A percentile compares a stretch with the other conserved stretches of the same genome.
phyloP scores from a whole-genome alignment of 345 rosid genomes.

The Sonneratia alba region DNA sequence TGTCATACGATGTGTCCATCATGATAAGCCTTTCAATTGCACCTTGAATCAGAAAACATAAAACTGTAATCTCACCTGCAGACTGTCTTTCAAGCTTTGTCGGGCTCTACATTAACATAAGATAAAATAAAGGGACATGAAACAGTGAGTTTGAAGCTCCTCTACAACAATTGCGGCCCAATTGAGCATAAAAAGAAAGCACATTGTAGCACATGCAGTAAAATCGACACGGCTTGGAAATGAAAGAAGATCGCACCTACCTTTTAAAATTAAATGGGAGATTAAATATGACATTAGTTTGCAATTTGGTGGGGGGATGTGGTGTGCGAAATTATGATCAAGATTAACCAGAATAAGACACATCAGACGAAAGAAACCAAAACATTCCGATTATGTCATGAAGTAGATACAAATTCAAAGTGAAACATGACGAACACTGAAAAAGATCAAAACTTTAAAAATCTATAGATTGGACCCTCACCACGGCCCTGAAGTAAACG shows the following conservation, averaged over 20 bases:
- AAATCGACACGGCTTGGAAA: background rate
- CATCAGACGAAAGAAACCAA: background rate
- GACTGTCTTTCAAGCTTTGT: background rate
- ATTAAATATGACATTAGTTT: background rate
- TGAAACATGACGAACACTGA: background rate
- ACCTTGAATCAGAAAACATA: slow-evolving; percentile 31
- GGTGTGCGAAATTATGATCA: too few species aligned
- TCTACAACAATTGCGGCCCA: background rate
- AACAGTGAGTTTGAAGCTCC: background rate
- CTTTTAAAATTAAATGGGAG: background rate
- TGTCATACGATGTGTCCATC: slow-evolving; percentile 89
- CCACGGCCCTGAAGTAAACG: slow-evolving; percentile 56
- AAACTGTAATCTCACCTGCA: background rate
- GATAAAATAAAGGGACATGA: background rate
- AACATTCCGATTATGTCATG: background rate
- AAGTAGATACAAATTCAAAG: background rate
- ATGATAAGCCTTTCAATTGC: slow-evolving; percentile 73
- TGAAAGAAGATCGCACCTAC: background rate
- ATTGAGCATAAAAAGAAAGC: background rate
- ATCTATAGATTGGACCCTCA: slow-evolving; percentile 21
- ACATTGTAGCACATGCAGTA: background rate
- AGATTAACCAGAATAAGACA: too few species aligned
- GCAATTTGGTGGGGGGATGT: too few species aligned
- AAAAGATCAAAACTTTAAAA: background rate
- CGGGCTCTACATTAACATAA: background rate